Conservation (phyloP, 768 basidiomycete genomes). For the Hypholoma sublateritium region DNA sequence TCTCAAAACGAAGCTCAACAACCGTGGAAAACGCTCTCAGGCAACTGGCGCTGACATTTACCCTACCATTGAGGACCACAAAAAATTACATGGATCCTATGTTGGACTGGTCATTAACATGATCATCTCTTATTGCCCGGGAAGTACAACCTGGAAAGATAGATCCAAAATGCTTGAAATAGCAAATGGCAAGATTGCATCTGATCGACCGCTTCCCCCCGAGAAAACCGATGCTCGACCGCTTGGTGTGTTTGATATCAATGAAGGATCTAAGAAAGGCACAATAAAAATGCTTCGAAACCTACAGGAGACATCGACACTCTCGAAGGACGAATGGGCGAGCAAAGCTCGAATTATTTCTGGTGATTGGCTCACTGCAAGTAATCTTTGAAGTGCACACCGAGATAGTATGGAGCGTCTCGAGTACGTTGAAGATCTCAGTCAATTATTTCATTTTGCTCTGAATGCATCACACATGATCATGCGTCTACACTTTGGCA, state of each 20-base stretch:
- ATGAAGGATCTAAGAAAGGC: constrained; percentile 30
- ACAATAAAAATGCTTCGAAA: constrained; percentile 19
- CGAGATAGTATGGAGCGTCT: constrained; percentile 22
- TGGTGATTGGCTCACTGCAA: constrained; percentile 30
- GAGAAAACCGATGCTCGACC: constrained; percentile 23
- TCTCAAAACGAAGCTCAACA: neutral
- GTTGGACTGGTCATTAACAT: neutral
- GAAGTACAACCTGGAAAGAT: neutral
- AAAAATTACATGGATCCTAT: neutral
- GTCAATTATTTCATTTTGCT: constrained; percentile 24
- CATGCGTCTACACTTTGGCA: constrained; percentile 22
- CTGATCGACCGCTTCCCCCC: constrained; percentile 19
- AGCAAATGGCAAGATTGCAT: constrained; percentile 9
- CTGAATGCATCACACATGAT: constrained; percentile 23
- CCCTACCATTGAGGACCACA: neutral
- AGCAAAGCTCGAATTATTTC: constrained; percentile 18
- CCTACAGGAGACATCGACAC: constrained; percentile 18
- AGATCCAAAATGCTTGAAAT: neutral
- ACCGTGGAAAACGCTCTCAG: neutral
- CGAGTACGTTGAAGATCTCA: constrained; percentile 23
- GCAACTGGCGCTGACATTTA: neutral
- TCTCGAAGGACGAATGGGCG: constrained; percentile 20
- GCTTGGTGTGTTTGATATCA: constrained; percentile 27
- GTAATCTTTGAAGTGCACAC: constrained; percentile 22
- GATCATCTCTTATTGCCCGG: neutral